Conservation (phyloP, 1,139 yeast species). For the Yamadazyma friedrichii region DNA sequence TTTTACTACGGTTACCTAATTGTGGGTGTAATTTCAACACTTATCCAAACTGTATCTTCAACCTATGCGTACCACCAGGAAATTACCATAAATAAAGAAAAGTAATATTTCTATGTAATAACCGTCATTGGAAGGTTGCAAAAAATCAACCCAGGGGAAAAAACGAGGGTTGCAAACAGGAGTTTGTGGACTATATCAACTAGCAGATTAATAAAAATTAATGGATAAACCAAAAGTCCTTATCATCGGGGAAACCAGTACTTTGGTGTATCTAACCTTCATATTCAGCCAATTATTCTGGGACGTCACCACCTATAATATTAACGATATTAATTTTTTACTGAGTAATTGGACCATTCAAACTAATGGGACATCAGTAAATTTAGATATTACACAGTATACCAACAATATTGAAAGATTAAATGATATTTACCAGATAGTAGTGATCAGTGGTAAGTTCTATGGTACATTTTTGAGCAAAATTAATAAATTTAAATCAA, state of each 20-base stretch:
- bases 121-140: no score
- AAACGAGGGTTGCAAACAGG: no score
- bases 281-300: slow-evolving; percentile 10
- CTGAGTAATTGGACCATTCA: slow-evolving; percentile 7
- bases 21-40: no score
- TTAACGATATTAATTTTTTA: slow-evolving; percentile 5
- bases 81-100: no score
- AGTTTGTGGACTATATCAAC: background rate
- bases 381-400: slow-evolving; percentile 1
- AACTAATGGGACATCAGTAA: background rate
- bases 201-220: background rate
- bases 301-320: slow-evolving; percentile 7
- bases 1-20: no score
- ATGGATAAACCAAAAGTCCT: slow-evolving; percentile 9
- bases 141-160: no score
- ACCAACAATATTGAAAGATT: slow-evolving; percentile 7
- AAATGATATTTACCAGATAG: slow-evolving; percentile 10
- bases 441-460: slow-evolving; percentile 12
- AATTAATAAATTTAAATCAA: slow-evolving; percentile 5
- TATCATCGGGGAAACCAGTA: slow-evolving; percentile 16
- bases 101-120: no score
- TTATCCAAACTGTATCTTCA: no score
- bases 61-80: no score
- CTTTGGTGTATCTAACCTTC: slow-evolving; percentile 14
- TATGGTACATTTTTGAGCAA: slow-evolving; percentile 6